Conservation (phyloP, 164 flowering plant genomes). For the Berberis vulgaris region DNA sequence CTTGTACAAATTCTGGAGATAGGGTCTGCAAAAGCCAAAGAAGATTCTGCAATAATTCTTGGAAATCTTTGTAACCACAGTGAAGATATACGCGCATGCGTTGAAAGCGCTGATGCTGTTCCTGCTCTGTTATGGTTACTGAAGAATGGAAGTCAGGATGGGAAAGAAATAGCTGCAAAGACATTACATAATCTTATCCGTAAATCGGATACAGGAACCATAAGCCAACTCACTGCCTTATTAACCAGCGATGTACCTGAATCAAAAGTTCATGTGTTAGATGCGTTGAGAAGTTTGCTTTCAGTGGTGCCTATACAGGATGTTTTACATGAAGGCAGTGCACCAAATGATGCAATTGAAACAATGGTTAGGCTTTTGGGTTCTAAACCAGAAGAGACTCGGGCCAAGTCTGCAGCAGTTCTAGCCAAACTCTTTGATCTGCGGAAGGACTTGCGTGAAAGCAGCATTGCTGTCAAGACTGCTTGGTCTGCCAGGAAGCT, state of each 20-base stretch:
- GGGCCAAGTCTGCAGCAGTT: conserved; percentile 81
- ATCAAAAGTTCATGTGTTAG: conserved; percentile 87
- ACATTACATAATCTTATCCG: conserved; percentile 90
- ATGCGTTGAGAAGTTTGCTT: conserved; percentile 86
- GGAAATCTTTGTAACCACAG: conserved; percentile 96
- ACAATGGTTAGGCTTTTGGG: conserved; percentile 79
- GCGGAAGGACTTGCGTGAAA: conserved; percentile 90
- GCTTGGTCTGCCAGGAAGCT: conserved; percentile 60
- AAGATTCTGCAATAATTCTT: conserved; percentile 90
- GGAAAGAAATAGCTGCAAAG: conserved; percentile 91
- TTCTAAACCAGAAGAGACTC: conserved; percentile 83
- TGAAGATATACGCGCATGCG: conserved; percentile 98
- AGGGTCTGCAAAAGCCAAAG: conserved; percentile 92
- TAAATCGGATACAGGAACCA: conserved; percentile 92
- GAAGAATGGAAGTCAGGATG: conserved; percentile 88
- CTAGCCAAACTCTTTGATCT: conserved; percentile 70
- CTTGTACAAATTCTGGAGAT: conserved; percentile 96
- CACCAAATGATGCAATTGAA: conserved; percentile 94
- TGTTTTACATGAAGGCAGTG: conserved; percentile 82
- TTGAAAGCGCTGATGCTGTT: conserved; percentile 99
- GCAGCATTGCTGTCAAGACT: conserved; percentile 68
- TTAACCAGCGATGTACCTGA: conserved; percentile 91
- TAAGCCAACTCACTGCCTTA: conserved; percentile 88
- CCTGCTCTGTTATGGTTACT: conserved; percentile 94
- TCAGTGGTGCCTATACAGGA: conserved; percentile 75